A percentile compares a stretch with the other conserved stretches of the same genome.
phyloP scores from a whole-genome alignment of 306 rosid species.

The Vicia villosa region DNA sequence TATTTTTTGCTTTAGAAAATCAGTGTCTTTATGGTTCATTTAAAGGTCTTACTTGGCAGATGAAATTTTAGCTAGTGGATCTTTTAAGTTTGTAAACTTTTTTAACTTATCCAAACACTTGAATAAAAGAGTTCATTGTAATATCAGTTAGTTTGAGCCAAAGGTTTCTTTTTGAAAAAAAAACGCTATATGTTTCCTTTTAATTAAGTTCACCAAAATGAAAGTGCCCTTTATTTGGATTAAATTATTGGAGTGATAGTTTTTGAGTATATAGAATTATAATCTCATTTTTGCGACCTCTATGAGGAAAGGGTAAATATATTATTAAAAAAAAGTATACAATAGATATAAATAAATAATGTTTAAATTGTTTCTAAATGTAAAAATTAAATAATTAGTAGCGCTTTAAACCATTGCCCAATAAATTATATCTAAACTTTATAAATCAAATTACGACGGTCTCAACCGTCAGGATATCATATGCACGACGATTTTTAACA shows the following conservation, averaged over 20 bases:
- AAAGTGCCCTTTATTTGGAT: background rate
- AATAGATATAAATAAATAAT: no score
- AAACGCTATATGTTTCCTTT: no score
- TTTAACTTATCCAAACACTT: slow-evolving; percentile 5
- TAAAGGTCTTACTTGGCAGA: slow-evolving; percentile 68
- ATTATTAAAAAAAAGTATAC: no score
- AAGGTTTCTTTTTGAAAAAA: background rate
- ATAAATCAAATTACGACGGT: no score
- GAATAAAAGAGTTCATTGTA: background rate
- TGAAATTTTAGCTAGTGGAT: slow-evolving; percentile 61
- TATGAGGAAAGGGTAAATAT: background rate
- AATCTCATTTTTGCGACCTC: background rate
- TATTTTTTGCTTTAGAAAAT: slow-evolving; percentile 72
- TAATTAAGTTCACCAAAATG: no score
- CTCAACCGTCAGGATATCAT: no score
- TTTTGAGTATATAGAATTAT: background rate
- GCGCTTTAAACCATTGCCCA: no score
- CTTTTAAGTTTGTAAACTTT: slow-evolving; percentile 10
- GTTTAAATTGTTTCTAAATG: no score
- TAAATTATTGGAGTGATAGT: background rate
- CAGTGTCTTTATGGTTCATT: slow-evolving; percentile 85
- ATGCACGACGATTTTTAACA: no score
- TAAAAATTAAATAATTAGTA: no score
- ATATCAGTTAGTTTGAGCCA: slow-evolving; percentile 21
- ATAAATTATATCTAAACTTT: no score